Base-by-base conservation (phyloP, 2,329 filamentous ascomycete genomes). In the Coniochaeta pulveracea region DNA sequence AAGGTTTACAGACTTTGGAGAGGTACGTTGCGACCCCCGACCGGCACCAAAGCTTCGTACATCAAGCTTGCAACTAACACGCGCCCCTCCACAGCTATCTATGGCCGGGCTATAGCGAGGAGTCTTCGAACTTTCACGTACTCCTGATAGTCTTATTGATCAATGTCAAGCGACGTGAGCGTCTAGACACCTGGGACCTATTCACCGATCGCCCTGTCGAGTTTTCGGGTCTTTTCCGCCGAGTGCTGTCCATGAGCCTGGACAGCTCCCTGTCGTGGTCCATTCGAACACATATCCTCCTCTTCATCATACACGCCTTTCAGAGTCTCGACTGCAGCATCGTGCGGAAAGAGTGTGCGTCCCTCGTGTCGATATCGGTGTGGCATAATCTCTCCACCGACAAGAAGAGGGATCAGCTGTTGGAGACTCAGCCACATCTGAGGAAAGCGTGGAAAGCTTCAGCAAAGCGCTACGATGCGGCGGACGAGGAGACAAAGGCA, bases 271-370 rank as follows among this genome's bases (percentile, higher is more conserved):
- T 86, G 14, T 67, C 78, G 15, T 60, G 70, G 23, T 61, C 66
- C 18, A 70, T 94, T 35, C 76, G 85, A 39, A 83, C 81, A 7
- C 79, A 93, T 34, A 72, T 96, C n/a, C 64, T 98, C 15, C 81
- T 75, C 16, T 96, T 96, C 56, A 69, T 96, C 40, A 93, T 93
- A 33, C 76, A 80, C 43, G 84, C 89, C 22, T 98, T 95, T 52
- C 88, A 96, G 55, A 95, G 86, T 29, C 67, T 98, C 19, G 93
- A 98, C 54, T 88, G 78, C 51, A 72, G 74, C 23, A 72, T 93
- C 36, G 83, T 98, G 32, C 79, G 91, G 41, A 96, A 95, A 55
- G 91, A 98, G 63, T 96, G 91, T 56, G 91, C 89, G 6, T 85
- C 93, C 2, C 64, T 98, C 33, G 89, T 98, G 14, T 91, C 86